Base-by-base conservation (phyloP, 2,329 filamentous ascomycete genomes). In the Xylariaceae sp. region DNA sequence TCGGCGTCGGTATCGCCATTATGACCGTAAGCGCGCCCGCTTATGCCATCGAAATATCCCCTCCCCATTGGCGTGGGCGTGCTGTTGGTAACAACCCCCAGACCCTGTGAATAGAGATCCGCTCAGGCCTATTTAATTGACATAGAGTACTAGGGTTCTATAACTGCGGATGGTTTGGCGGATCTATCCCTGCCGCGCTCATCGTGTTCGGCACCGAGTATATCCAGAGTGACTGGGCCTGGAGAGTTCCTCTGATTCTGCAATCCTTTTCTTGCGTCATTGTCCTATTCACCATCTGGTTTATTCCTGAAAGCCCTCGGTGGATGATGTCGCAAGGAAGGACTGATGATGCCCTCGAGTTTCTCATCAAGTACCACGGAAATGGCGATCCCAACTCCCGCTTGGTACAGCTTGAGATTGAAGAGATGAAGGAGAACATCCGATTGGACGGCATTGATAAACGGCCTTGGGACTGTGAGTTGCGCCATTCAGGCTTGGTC, bases 101-200 rank as follows among this genome's bases (percentile, higher is more conserved):
- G 12, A 15, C 13, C 7, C 15, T 21, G 4, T 16, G 18, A 16
- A 26, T 45, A 18, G 10, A 43, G 7, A 22, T 34, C 1, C 15
- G 9, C 8, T 29, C 15, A 26, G 26, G 13, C 13, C 39, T 34
- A 9, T 42, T 34, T 52, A 18, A 21, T 47, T 61, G 30, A 57
- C 18, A 5, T 19, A n/a, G 34, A 26, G 16, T 49, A 6, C 9
- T 32, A 67, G 70, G 71, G 29, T 71, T 80, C 67, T 80, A 79
- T 64, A 80, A 80, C 68, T 78, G 75, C 51, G 76, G 76, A 50
- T 79, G 75, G 74, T 79, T 78, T 49, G 76, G 76, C 39, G 77
- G 77, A 46, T 70, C 72, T 40, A 79, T 80, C 39, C 76, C 76
- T 3, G 77, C 77, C 1, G 74, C 77, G 12, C 70, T 73, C 34